Evolutionary conservation across 2,329 filamentous ascomycete genomes (phyloP).

Genomic region (Aspergillus sp.): DNA sequence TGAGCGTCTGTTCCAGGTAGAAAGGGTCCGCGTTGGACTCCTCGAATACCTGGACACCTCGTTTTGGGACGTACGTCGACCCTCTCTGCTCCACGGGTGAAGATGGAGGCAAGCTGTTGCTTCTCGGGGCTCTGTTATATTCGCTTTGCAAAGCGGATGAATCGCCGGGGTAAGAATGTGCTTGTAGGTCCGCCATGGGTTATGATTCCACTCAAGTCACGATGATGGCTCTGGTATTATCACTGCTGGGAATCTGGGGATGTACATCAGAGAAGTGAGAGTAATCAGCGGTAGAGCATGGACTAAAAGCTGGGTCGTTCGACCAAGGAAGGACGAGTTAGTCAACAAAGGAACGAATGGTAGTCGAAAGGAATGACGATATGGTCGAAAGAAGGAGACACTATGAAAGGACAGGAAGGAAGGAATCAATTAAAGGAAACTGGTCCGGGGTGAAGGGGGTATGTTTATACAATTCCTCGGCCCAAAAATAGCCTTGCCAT

Average conservation of each 20-base stretch:
- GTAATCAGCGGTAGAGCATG: too few relatives aligned
- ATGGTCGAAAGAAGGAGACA: constrained; percentile 4
- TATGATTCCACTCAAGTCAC: constrained; percentile 15
- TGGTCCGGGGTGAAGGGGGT: constrained; percentile 16
- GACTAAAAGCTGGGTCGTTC: too few relatives aligned
- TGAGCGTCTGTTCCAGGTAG: constrained; percentile 31
- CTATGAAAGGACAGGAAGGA: not conserved
- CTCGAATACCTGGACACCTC: constrained; percentile 19
- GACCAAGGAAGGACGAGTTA: not conserved
- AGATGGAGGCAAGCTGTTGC: constrained; percentile 19
- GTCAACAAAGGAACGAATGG: constrained; percentile 2
- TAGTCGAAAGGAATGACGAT: too few relatives aligned
- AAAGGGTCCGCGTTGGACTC: constrained; percentile 32
- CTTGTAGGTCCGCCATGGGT: constrained; percentile 32
- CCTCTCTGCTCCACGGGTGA: constrained; percentile 19
- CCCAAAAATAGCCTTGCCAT: constrained; percentile 17
- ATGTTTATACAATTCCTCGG: constrained; percentile 28
- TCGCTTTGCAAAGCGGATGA: constrained; percentile 24
- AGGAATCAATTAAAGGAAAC: constrained; percentile 1
- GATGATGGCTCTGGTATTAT: not conserved
- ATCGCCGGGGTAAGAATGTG: constrained; percentile 23
- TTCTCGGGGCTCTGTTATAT: constrained; percentile 25
- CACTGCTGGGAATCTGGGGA: not conserved
- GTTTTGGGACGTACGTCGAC: constrained; percentile 22
- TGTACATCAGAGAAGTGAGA: not conserved